A percentile compares a stretch with the other conserved stretches of the same genome.
These are phyloP conservation scores for Mortierella sp. DNA, from an alignment of 371 early-diverging fungal genomes.

Conservation along the genomic window DNA sequence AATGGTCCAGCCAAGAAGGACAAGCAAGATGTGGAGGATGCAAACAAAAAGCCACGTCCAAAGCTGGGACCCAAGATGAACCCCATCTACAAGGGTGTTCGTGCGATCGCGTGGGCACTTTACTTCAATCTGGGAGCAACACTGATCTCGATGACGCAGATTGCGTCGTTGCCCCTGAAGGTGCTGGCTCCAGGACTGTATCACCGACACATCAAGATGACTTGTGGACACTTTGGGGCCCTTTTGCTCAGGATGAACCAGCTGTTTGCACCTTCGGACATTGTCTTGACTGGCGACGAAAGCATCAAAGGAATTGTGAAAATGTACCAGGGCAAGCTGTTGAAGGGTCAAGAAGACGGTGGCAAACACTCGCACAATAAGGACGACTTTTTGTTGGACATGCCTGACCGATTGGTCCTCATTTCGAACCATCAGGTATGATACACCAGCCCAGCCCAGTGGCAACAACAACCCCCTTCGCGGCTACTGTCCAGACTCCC, in stretches of 20 bases:
- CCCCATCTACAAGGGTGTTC: conserved; percentile 37
- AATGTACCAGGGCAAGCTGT: conserved; percentile 14
- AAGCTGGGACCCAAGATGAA: conserved; percentile 44
- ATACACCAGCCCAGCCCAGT: no score
- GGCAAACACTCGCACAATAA: conserved; percentile 32
- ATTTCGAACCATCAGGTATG: conserved; percentile 86
- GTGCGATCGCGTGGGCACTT: conserved; percentile 34
- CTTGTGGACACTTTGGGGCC: conserved; percentile 72
- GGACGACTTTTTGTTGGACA: conserved; percentile 48
- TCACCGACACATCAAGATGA: conserved; percentile 60
- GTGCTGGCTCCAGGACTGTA: conserved; percentile 53
- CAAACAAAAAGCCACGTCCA: conserved; percentile 2
- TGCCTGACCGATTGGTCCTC: conserved; percentile 62
- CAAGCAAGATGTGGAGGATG: background rate
- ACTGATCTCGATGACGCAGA: conserved; percentile 43
- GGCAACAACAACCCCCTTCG: no score
- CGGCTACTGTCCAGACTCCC: no score
- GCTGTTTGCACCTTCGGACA: conserved; percentile 70
- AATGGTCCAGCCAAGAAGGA: background rate
- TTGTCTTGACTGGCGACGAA: conserved; percentile 68
- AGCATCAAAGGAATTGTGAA: conserved; percentile 52
- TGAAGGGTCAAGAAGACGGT: conserved; percentile 17
- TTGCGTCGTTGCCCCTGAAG: conserved; percentile 29
- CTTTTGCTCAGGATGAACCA: conserved; percentile 68
- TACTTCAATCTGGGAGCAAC: conserved; percentile 47